Conservation (phyloP, 768 basidiomycete species). For the Xanthoconium stramineum region DNA sequence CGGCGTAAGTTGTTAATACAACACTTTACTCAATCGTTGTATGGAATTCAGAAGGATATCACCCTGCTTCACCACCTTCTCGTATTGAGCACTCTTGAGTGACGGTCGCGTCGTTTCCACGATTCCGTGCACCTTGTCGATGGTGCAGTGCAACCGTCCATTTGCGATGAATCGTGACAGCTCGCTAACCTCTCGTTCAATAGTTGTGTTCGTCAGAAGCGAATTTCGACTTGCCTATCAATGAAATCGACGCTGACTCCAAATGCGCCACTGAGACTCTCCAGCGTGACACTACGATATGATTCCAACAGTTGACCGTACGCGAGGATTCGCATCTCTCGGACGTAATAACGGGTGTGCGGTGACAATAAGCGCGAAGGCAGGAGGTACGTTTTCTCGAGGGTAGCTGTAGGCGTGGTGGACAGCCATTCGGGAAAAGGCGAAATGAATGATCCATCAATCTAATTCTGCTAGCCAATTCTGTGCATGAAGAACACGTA, state of each 20-base stretch:
- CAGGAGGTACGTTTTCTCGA: conserved; percentile 85
- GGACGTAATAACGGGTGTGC: conserved; percentile 86
- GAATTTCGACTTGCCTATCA: conserved; percentile 58
- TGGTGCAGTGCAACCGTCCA: conserved; percentile 79
- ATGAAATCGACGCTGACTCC: conserved; percentile 88
- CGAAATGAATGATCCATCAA: conserved; percentile 7
- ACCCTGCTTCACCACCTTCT: conserved; percentile 89
- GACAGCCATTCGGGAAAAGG: conserved; percentile 1
- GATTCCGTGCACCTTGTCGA: conserved; percentile 93
- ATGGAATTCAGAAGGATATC: conserved; percentile 86
- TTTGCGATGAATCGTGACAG: conserved; percentile 89
- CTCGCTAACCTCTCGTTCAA: conserved; percentile 53
- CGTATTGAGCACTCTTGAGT: conserved; percentile 83
- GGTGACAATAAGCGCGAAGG: conserved; percentile 82
- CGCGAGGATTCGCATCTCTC: conserved; percentile 95
- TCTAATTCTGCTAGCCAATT: neutral
- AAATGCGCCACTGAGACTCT: conserved; percentile 81
- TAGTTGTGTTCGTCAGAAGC: neutral
- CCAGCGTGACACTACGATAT: conserved; percentile 85
- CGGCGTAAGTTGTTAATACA: conserved; percentile 41
- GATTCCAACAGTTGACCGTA: conserved; percentile 90
- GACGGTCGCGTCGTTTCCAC: conserved; percentile 85
- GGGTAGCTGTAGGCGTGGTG: conserved; percentile 53
- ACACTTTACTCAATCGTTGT: conserved; percentile 86
- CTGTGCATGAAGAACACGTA: conserved; percentile 30